phyloP scores from a whole-genome alignment of 129 eudicot genomes.

The Arctium lappa region DNA sequence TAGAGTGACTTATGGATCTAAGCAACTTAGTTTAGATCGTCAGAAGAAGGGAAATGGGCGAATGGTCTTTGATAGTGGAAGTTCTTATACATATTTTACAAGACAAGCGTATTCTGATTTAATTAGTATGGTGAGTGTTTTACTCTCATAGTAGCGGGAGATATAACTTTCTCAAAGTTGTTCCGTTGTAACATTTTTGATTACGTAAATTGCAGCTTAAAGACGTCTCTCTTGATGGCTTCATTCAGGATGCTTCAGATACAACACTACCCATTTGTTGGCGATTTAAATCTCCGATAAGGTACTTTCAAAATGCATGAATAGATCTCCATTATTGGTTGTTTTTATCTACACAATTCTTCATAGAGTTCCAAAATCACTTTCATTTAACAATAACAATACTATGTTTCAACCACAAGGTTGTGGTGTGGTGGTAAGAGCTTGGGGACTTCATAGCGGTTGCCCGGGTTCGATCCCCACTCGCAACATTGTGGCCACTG shows the following conservation, averaged over 20 bases:
- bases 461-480: too few relatives aligned
- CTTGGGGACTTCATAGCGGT: too few relatives aligned
- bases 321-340: background rate
- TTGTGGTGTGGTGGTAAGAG: too few relatives aligned
- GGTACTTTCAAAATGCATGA: constrained; percentile 27
- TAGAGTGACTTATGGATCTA: constrained; percentile 53
- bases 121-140: constrained; percentile 37
- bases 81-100: constrained; percentile 76
- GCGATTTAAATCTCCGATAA: constrained; percentile 53
- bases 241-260: constrained; percentile 59
- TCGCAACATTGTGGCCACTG: too few relatives aligned
- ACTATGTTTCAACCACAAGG: too few relatives aligned
- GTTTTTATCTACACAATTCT: background rate
- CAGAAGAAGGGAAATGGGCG: constrained; percentile 35
- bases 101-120: constrained; percentile 63
- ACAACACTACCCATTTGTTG: constrained; percentile 74
- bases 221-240: constrained; percentile 45
- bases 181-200: background rate
- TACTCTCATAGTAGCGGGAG: background rate
- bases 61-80: constrained; percentile 71
- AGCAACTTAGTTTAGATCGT: constrained; percentile 43
- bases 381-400: too few relatives aligned
- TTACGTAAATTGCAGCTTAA: constrained; percentile 43
- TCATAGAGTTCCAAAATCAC: background rate
- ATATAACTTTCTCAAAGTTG: background rate